These are phyloP conservation scores for Gloeophyllum trabeum DNA, from an alignment of 768 basidiomycete genomes.

Conservation along the genomic window DNA sequence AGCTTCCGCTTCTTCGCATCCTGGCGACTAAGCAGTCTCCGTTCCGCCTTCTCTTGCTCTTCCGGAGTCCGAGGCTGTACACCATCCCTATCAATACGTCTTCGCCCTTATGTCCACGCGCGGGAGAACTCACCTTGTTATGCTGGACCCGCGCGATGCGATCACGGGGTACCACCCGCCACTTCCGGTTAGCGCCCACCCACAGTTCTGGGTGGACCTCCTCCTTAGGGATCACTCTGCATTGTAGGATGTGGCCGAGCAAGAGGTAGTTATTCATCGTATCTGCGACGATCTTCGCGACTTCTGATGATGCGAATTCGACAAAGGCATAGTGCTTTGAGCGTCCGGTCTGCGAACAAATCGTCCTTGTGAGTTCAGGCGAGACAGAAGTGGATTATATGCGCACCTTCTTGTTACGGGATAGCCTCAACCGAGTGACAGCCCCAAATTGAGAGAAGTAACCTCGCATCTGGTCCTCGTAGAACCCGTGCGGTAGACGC, in stretches of 20 bases:
- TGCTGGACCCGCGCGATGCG: slow-evolving; percentile 63
- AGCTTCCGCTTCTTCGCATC: slow-evolving; percentile 69
- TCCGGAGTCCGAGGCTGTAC: slow-evolving; percentile 62
- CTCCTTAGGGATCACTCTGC: slow-evolving; percentile 83
- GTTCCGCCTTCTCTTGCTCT: slow-evolving; percentile 51
- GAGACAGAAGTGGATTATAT: background rate
- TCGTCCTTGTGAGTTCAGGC: background rate
- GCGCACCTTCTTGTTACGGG: slow-evolving; percentile 83
- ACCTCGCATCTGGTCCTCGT: slow-evolving; percentile 84
- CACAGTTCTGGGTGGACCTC: slow-evolving; percentile 89
- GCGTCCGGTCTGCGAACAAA: slow-evolving; percentile 88
- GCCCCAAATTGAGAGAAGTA: slow-evolving; percentile 96
- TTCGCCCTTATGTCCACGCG: background rate
- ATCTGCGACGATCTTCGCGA: slow-evolving; percentile 92
- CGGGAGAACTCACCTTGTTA: slow-evolving; percentile 72
- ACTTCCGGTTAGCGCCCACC: slow-evolving; percentile 95
- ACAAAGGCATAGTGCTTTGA: slow-evolving; percentile 98
- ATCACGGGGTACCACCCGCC: slow-evolving; percentile 63
- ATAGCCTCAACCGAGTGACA: slow-evolving; percentile 78
- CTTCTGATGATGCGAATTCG: slow-evolving; percentile 82
- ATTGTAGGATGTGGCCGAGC: slow-evolving; percentile 86
- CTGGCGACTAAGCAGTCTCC: slow-evolving; percentile 68
- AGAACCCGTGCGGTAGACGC: slow-evolving; percentile 93
- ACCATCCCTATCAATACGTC: background rate
- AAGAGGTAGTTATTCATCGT: slow-evolving; percentile 99